phyloP scores from a whole-genome alignment of 2,329 filamentous ascomycete genomes.

The Trichoderma oligosporum region DNA sequence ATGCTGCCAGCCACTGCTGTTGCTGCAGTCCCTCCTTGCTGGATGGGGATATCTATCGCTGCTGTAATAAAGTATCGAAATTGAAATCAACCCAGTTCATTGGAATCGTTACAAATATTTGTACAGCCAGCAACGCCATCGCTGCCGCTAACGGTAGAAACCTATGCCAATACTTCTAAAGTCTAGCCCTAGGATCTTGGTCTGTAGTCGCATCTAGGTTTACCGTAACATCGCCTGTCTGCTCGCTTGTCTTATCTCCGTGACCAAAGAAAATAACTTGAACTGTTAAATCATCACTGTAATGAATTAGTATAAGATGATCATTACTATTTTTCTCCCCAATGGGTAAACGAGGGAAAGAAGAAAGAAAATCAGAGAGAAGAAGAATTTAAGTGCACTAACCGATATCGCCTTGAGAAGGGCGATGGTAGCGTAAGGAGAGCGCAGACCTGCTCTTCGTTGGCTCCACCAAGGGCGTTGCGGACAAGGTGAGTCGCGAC shows the following conservation, averaged over 20 bases:
- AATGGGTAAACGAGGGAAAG: background rate
- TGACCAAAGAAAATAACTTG: conserved; percentile 98
- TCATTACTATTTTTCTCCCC: background rate
- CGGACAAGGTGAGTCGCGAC: conserved; percentile 92
- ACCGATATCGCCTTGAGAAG: conserved; percentile 88
- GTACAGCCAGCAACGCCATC: conserved; percentile 8
- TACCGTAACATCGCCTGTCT: conserved; percentile 65
- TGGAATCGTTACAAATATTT: conserved; percentile 5
- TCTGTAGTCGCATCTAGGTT: conserved; percentile 81
- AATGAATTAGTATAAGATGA: conserved; percentile 21
- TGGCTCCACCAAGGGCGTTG: conserved; percentile 89
- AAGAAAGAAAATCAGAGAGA: background rate
- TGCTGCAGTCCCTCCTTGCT: background rate
- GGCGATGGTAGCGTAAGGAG: conserved; percentile 87
- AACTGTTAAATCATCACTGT: conserved; percentile 88
- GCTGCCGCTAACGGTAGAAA: background rate
- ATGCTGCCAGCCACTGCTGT: background rate
- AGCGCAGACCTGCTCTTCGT: conserved; percentile 89
- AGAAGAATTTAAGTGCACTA: conserved; percentile 25
- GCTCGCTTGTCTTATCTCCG: conserved; percentile 54
- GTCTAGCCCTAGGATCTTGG: conserved; percentile 38
- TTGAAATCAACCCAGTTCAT: conserved; percentile 3
- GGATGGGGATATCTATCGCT: background rate
- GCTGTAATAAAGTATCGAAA: conserved; percentile 1
- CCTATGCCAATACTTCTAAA: conserved; percentile 29